Conservation (phyloP, 2,329 filamentous ascomycete genomes). For the Chrysosporium queenslandicum region DNA sequence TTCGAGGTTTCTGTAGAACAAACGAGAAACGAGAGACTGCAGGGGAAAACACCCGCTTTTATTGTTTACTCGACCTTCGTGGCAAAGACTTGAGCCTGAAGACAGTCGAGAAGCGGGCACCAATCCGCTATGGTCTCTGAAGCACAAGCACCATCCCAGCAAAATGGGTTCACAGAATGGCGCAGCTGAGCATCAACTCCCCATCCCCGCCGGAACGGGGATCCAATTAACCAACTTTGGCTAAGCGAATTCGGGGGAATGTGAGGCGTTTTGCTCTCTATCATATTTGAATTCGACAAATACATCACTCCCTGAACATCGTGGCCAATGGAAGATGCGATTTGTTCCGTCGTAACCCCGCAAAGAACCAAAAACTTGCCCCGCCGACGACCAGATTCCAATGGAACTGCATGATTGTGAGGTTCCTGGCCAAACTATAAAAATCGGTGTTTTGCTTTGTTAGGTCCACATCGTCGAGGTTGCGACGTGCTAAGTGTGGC, state of each 20-base stretch:
- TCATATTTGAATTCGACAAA: too few species aligned
- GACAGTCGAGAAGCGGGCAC: neutral
- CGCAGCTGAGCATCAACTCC: constrained; percentile 4
- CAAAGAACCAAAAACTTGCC: neutral
- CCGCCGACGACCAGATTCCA: constrained; percentile 5
- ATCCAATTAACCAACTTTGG: neutral
- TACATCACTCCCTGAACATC: neutral
- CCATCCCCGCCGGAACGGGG: neutral
- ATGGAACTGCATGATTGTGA: constrained; percentile 4
- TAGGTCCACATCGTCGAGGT: neutral
- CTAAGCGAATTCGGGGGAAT: neutral
- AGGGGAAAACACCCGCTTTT: constrained; percentile 1
- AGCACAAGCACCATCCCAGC: neutral
- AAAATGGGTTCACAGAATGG: neutral
- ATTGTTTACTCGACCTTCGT: neutral
- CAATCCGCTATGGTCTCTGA: constrained; percentile 3
- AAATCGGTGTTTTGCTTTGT: neutral
- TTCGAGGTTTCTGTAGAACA: neutral
- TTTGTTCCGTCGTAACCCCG: constrained; percentile 1
- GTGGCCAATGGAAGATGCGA: neutral
- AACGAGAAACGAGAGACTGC: neutral
- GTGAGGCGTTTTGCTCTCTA: neutral
- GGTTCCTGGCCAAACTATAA: neutral
- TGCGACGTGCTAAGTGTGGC: neutral
- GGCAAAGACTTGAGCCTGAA: neutral